Base-by-base conservation (phyloP, 192 early-diverging fungal genomes). In the Cladochytrium replicatum region DNA sequence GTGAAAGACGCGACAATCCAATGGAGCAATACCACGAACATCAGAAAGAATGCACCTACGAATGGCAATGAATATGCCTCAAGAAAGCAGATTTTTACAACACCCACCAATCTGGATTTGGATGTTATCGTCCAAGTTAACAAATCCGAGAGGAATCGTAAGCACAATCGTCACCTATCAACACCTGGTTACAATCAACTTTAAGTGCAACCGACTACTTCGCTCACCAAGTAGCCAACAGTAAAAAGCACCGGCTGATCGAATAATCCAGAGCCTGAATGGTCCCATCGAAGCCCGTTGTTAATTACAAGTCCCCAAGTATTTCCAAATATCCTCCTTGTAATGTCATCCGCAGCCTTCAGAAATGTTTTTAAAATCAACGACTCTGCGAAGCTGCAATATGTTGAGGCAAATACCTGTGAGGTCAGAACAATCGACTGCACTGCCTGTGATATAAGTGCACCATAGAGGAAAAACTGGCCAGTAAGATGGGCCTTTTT, bases 71-170 rank as follows among this genome's bases (percentile, higher is more conserved):
- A 5, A 50, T 46, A 23, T 32, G 17, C 17, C 11, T 7, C 27
- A 38, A 23, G 11, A 9, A 6, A 50, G 7, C 32, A 1, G 6
- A 8, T n/a, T 43, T 13, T 0, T 25, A 11, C 24, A 5, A 22
- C 37, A 29, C 48, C 9, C 45, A 69, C 63, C 61, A 46, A 75
- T 53, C 47, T 78, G 75, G 15, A 75, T 49, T 9, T 45, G 29
- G 19, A 78, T 68, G 41, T 77, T 78, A 50, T 78, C 75, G 58
- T 78, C 69, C 4, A 78, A 52, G 28, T 71, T 77, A 6, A 56
- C 48, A n/a, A 71, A 48, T 8, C 63, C 66, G 8, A 78, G 47
- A 0, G 75, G 75, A 31, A 77, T 34, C 23, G 50, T 52, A 2
- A 67, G 41, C 22, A 73, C 17, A 11, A 72, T 25, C 21, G 69